Evolutionary conservation across 2,329 filamentous ascomycete species (phyloP), one percentile per base, ranked within the genome.

Genomic region (Neofusicoccum parvum): DNA sequence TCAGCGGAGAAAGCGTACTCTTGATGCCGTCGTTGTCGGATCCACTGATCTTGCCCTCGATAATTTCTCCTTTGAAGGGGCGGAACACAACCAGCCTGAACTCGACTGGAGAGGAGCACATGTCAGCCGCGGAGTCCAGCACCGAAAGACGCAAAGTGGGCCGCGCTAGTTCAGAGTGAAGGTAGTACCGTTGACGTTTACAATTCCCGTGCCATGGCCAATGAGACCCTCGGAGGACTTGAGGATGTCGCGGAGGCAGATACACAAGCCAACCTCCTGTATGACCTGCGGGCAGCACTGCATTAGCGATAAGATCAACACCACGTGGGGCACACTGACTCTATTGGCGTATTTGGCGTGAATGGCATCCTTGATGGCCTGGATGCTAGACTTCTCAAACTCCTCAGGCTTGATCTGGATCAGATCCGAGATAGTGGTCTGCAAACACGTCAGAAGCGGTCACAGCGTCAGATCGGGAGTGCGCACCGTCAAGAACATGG

Each of bases 261-360:
- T 90, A 74, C 93, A 97, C 3, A 99, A 88, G 11, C 95, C 95
- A 66, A 98, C 89, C 74, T 95, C 95, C 76, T 97, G 94, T 68
- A 99, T 92, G 23, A 93, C 91, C 86, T 91, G 51, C 32, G 20
- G 43, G 56, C 56, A 37, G 17, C 41, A 56, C 50, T 27, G 50
- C 62, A 37, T 58, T n/a, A 53, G 54, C 64, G 46, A 67, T 34
- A n/a, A 23, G 34, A 10, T 11, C 20, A 37, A 17, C 10, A 65
- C 49, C 49, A 39, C 32, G 15, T 67, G 36, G 12, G n/a, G 56
- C 27, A 32, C 15, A 32, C 62, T 45, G 27, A 92, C 90, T 80
- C 94, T 95, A 81, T 99, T 97, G 67, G 94, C 89, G 79, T 97
- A 99, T 80, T 99, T 99, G 69, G 89, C 86, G 77, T 99, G 98